These are phyloP conservation scores for Pilasporangium apinafurcum DNA, from an alignment of 352 stramenopile species.

Conservation along the genomic window DNA sequence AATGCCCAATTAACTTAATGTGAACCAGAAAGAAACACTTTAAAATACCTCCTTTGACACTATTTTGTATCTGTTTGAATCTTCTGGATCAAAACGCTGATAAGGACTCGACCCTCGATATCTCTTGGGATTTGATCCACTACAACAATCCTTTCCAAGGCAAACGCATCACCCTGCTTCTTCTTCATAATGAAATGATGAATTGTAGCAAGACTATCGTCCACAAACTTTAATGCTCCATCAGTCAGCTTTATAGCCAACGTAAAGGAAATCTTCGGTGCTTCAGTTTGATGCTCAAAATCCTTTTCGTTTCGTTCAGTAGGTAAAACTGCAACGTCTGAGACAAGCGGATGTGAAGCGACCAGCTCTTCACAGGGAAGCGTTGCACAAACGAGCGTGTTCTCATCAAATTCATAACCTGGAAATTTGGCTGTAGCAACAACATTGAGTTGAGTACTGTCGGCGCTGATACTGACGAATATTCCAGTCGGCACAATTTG, in stretches of 20 bases:
- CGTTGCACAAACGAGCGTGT: neutral
- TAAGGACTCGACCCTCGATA: neutral
- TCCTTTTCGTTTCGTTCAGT: neutral
- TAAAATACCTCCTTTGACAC: no score
- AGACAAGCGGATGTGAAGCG: conserved; percentile 18
- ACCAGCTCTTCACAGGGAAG: conserved; percentile 18
- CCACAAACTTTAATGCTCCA: conserved; percentile 6
- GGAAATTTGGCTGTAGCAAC: conserved; percentile 1
- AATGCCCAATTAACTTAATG: no score
- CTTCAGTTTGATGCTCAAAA: neutral
- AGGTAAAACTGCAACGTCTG: conserved; percentile 6
- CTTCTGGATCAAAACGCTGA: no score
- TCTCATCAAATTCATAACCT: neutral
- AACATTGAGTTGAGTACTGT: conserved; percentile 2
- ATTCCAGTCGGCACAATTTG: neutral
- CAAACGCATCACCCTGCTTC: no score
- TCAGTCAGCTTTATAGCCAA: conserved; percentile 2
- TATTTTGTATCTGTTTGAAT: no score
- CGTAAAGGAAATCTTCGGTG: neutral
- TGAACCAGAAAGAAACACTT: no score
- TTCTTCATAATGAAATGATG: conserved; percentile 7
- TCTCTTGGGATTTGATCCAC: no score
- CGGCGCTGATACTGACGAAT: conserved; percentile 5
- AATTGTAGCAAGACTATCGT: conserved; percentile 10
- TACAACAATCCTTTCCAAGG: neutral